Conservation (phyloP, 106 monocot species). For the Posidonia australis region DNA sequence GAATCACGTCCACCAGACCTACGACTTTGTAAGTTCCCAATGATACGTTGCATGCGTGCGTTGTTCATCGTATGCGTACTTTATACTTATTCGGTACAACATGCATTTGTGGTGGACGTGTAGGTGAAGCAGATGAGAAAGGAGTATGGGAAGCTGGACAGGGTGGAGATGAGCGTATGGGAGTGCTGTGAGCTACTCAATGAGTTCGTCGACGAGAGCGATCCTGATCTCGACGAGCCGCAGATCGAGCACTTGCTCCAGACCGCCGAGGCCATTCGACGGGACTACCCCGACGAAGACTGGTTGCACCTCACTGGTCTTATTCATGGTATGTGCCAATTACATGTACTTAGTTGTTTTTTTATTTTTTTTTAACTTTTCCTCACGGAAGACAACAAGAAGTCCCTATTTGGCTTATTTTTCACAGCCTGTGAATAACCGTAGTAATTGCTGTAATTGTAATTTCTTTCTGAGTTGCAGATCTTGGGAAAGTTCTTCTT, state of each 20-base stretch:
- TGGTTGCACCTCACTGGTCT: conserved; percentile 81
- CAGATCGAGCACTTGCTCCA: conserved; percentile 87
- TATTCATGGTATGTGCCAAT: conserved; percentile 33
- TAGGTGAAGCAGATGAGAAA: conserved; percentile 55
- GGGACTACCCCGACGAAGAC: conserved; percentile 68
- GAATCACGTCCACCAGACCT: conserved; percentile 45
- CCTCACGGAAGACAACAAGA: no score
- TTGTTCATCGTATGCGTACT: no score
- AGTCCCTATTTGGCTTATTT: no score
- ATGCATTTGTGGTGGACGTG: not conserved
- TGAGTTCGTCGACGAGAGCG: conserved; percentile 66
- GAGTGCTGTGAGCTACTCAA: conserved; percentile 67
- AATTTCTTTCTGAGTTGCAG: conserved; percentile 14
- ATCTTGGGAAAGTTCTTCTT: conserved; percentile 89
- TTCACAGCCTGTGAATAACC: no score
- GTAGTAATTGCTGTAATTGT: not conserved
- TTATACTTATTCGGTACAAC: not conserved
- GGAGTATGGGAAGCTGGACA: conserved; percentile 53
- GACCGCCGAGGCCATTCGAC: conserved; percentile 76
- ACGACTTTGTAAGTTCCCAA: conserved; percentile 37
- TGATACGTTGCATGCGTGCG: not conserved
- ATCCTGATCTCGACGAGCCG: conserved; percentile 72
- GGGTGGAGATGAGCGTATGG: conserved; percentile 73
- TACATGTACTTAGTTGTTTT: not conserved
- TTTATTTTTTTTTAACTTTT: no score